phyloP scores from a whole-genome alignment of 2,329 filamentous ascomycete species.

The Fusarium sulawesiense region DNA sequence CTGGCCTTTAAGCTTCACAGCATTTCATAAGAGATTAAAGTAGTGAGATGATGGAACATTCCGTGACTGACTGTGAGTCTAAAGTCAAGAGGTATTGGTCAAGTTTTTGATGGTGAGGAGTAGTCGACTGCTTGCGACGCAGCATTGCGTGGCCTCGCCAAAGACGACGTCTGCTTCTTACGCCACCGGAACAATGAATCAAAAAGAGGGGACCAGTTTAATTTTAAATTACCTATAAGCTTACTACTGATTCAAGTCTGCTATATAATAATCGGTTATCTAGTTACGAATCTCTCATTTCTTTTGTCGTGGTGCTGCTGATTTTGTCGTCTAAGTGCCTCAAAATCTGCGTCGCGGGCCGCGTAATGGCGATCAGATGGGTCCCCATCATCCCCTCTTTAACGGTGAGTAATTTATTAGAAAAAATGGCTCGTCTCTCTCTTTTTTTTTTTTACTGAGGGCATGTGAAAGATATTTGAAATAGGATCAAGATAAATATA shows the following conservation, averaged over 20 bases:
- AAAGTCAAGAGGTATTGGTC: conserved; percentile 5
- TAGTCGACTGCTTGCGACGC: conserved; percentile 40
- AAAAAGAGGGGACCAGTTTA: neutral
- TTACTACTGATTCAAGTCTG: neutral
- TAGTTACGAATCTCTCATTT: neutral
- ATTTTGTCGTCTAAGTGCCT: conserved; percentile 18
- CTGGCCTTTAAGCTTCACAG: neutral
- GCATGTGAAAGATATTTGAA: neutral
- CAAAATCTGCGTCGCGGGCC: conserved; percentile 21
- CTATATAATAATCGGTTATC: neutral
- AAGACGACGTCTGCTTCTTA: conserved; percentile 41
- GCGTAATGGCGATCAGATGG: conserved; percentile 32
- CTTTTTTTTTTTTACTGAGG: rapidly evolving
- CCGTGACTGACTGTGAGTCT: neutral
- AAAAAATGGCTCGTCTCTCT: conserved; percentile 11
- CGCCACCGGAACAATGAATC: conserved; percentile 30
- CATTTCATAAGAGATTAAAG: too few relatives aligned
- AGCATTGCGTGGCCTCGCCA: conserved; percentile 52
- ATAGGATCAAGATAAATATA: neutral
- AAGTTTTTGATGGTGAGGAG: conserved; percentile 28
- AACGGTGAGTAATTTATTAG: conserved; percentile 1
- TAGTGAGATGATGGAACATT: neutral
- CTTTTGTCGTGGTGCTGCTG: neutral
- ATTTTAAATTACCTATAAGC: neutral
- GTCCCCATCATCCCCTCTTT: conserved; percentile 22